Evolutionary conservation across 2,329 filamentous ascomycete species (phyloP).

Genomic region (Colletotrichum zoysiae): DNA sequence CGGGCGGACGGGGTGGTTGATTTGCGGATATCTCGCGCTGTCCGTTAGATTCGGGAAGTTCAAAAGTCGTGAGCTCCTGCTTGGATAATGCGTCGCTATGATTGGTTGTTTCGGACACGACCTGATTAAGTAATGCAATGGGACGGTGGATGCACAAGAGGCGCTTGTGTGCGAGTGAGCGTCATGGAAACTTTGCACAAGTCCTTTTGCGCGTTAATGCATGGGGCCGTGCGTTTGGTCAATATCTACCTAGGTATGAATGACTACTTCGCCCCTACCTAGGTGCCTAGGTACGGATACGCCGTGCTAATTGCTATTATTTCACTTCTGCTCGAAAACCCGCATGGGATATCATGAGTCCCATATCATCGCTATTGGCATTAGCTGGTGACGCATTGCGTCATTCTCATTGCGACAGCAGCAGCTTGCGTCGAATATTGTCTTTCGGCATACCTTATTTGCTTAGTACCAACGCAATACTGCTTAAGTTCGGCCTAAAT

Average conservation of each 20-base stretch:
- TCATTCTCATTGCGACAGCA: too few species aligned
- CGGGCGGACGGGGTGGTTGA: conserved; percentile 15
- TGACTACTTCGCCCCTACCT: too few species aligned
- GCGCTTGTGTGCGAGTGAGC: conserved; percentile 38
- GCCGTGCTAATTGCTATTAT: background rate
- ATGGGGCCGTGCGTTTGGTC: background rate
- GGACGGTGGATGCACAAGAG: conserved; percentile 38
- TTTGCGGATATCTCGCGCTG: conserved; percentile 25
- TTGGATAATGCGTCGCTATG: conserved; percentile 41
- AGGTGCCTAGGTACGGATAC: too few species aligned
- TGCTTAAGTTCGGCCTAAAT: background rate
- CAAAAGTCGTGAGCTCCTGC: conserved; percentile 44
- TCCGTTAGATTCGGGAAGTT: conserved; percentile 42
- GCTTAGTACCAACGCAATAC: background rate
- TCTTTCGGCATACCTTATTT: background rate
- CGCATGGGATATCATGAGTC: background rate
- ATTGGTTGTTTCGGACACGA: conserved; percentile 34
- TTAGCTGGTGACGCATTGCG: background rate
- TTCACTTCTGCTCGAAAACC: background rate
- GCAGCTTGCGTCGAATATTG: too few species aligned
- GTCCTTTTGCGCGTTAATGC: background rate
- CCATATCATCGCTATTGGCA: background rate
- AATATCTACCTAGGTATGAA: too few species aligned
- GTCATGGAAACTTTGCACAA: conserved; percentile 30
- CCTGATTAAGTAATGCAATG: conserved; percentile 8